These are phyloP conservation scores for Rhodocollybia butyracea DNA, from an alignment of 768 basidiomycete genomes.

Conservation along the genomic window DNA sequence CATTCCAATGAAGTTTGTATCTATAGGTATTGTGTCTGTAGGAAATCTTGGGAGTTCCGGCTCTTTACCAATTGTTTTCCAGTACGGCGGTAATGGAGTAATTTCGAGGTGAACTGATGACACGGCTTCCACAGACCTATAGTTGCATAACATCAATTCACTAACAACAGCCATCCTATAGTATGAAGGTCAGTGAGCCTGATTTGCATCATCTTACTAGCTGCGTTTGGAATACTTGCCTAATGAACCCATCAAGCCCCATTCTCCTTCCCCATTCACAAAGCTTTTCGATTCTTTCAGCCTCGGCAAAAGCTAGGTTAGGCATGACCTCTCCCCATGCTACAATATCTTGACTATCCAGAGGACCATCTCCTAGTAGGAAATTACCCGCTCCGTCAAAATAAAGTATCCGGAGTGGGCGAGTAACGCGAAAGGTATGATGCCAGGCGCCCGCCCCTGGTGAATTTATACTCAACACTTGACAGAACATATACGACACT, in stretches of 20 bases:
- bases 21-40: not conserved
- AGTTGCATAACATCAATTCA: conserved; percentile 48
- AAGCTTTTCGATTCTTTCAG: conserved; percentile 30
- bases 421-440: conserved; percentile 31
- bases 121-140: conserved; percentile 33
- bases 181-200: too few species aligned
- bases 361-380: conserved; percentile 34
- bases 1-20: not conserved
- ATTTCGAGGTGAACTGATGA: conserved; percentile 18
- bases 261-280: conserved; percentile 41
- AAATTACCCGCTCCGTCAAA: conserved; percentile 51
- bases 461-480: conserved; percentile 10
- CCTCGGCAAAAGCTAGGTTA: conserved; percentile 23
- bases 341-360: conserved; percentile 48
- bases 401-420: conserved; percentile 43
- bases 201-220: too few species aligned
- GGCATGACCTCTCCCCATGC: conserved; percentile 31
- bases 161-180: conserved; percentile 25
- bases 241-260: conserved; percentile 43
- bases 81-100: too few species aligned
- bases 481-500: conserved; percentile 32
- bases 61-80: too few species aligned
- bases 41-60: not conserved
- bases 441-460: conserved; percentile 34
- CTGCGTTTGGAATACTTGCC: conserved; percentile 14